Conservation (phyloP, 352 stramenopile species). For the Phytopythium aichiense region DNA sequence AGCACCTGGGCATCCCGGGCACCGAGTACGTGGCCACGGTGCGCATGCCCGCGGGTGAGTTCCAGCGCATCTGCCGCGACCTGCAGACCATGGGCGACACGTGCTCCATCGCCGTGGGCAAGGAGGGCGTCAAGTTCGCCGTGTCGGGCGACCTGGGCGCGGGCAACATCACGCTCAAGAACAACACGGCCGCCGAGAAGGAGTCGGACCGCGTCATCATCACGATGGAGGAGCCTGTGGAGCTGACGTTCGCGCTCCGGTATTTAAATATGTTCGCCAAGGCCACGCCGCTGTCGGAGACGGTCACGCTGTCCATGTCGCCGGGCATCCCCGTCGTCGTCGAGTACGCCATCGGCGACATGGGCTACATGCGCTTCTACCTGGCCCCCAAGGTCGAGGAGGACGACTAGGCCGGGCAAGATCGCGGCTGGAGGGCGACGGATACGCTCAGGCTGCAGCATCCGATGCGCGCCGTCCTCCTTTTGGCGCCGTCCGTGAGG, state of each 20-base stretch:
- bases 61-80: slow-evolving; percentile 98
- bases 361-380: slow-evolving; percentile 98
- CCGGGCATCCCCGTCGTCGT: slow-evolving; percentile 97
- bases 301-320: slow-evolving; percentile 97
- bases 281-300: slow-evolving; percentile 93
- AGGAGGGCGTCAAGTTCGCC: slow-evolving; percentile 98
- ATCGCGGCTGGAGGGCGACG: no score
- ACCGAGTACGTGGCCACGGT: slow-evolving; percentile 97
- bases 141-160: slow-evolving; percentile 95
- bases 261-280: slow-evolving; percentile 99
- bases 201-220: slow-evolving; percentile 94
- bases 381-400: slow-evolving; percentile 99
- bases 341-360: slow-evolving; percentile 98
- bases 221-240: slow-evolving; percentile 98
- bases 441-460: background rate
- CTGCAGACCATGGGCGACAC: slow-evolving; percentile 98
- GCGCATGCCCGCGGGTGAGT: slow-evolving; percentile 95
- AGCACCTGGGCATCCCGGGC: slow-evolving; percentile 98
- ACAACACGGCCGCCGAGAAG: slow-evolving; percentile 85
- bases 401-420: slow-evolving; percentile 68
- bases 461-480: background rate
- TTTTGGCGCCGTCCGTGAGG: background rate
- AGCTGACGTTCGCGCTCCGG: slow-evolving; percentile 98
- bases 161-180: slow-evolving; percentile 94
- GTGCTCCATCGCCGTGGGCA: slow-evolving; percentile 94